phyloP scores from a whole-genome alignment of 2,329 filamentous ascomycete species.

The Verticillium albo-atrum region DNA sequence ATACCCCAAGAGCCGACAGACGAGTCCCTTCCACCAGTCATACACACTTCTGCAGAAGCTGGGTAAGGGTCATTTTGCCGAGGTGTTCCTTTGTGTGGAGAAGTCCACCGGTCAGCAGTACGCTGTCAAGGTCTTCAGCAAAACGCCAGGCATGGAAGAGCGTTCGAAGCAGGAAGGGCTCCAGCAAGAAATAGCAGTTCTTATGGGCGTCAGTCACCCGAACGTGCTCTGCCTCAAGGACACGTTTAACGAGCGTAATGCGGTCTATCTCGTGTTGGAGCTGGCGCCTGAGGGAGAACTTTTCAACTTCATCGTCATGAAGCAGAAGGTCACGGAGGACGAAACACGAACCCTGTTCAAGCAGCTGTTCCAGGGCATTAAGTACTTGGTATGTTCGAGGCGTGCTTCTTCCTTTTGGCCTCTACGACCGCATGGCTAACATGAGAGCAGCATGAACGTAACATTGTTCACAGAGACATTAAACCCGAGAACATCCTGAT shows the following conservation, averaged over 20 bases:
- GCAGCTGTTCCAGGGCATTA: constrained; percentile 89
- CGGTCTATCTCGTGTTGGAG: constrained; percentile 88
- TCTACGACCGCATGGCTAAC: constrained; percentile 20
- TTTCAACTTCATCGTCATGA: constrained; percentile 91
- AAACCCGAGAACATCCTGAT: constrained; percentile 96
- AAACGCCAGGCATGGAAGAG: constrained; percentile 76
- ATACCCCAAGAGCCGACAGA: constrained; percentile 72
- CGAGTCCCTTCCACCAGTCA: constrained; percentile 78
- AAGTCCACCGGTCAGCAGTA: constrained; percentile 76
- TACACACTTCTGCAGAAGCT: constrained; percentile 81
- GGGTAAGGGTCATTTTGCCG: constrained; percentile 92
- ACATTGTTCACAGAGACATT: constrained; percentile 96
- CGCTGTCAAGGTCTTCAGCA: constrained; percentile 94
- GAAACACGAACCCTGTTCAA: constrained; percentile 84
- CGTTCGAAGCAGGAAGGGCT: constrained; percentile 78
- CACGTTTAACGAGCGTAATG: constrained; percentile 86
- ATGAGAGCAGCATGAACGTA: constrained; percentile 79
- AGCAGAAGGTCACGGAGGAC: constrained; percentile 78
- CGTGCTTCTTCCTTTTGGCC: not conserved
- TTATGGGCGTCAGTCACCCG: constrained; percentile 96
- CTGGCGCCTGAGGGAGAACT: constrained; percentile 89
- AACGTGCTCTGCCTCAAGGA: constrained; percentile 92
- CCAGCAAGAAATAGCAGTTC: constrained; percentile 91
- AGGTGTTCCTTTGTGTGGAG: constrained; percentile 87
- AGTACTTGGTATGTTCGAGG: constrained; percentile 71